Conservation (phyloP, 176 grass and related monocot genomes). For the Rhipidocladum racemiflorum region DNA sequence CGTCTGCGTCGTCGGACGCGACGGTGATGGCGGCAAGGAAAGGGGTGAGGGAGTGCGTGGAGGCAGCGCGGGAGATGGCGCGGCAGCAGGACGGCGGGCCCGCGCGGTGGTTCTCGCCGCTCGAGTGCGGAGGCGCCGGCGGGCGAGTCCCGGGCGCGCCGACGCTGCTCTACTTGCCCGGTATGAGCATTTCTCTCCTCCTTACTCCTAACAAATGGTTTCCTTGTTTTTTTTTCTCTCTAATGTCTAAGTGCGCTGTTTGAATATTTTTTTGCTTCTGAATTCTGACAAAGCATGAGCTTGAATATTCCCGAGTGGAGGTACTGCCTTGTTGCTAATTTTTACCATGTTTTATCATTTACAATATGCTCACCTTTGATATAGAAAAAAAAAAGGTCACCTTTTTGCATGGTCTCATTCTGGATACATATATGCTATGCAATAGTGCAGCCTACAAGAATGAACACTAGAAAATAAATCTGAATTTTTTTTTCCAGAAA, state of each 20-base stretch:
- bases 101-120: too few relatives aligned
- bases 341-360: neutral
- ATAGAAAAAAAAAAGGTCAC: neutral
- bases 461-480: neutral
- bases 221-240: neutral
- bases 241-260: neutral
- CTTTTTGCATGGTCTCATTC: neutral
- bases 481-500: neutral
- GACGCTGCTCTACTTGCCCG: slow-evolving; percentile 91
- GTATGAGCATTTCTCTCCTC: slow-evolving; percentile 14
- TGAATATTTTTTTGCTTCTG: slow-evolving; percentile 6
- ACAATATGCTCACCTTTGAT: neutral
- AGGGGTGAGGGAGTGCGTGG: slow-evolving; percentile 41
- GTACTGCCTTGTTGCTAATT: neutral
- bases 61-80: slow-evolving; percentile 38
- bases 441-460: neutral
- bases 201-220: neutral
- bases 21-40: neutral
- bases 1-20: too few relatives aligned
- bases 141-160: too few relatives aligned
- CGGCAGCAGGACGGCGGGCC: slow-evolving; percentile 42
- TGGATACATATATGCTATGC: neutral
- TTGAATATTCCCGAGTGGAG: neutral
- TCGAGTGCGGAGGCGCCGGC: too few relatives aligned
- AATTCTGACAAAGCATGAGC: neutral